Evolutionary conservation across 1,284 basidiomycete species (phyloP).

Genomic region (Ustilago esculenta): DNA sequence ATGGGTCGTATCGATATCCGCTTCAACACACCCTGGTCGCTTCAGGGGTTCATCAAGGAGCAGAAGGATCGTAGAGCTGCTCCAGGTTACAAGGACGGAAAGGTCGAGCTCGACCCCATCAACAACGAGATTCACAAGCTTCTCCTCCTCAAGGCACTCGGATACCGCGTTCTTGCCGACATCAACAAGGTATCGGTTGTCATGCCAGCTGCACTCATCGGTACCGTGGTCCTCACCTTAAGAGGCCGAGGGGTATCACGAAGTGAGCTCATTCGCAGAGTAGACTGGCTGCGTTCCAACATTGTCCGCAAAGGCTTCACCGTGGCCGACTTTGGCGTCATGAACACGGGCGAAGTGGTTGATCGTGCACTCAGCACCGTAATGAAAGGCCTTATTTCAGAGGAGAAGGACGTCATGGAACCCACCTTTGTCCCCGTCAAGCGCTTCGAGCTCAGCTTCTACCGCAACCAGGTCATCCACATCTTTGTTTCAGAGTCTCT

Average conservation of each 20-base stretch:
- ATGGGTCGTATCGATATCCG: constrained; percentile 68
- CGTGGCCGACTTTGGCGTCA: constrained; percentile 66
- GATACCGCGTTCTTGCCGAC: constrained; percentile 67
- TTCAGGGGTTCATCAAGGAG: constrained; percentile 63
- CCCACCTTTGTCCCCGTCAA: constrained; percentile 64
- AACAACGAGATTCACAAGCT: constrained; percentile 56
- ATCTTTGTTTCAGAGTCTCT: constrained; percentile 62
- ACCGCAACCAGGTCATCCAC: constrained; percentile 67
- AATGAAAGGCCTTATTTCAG: constrained; percentile 65
- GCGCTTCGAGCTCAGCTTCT: constrained; percentile 67
- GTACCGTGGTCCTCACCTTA: constrained; percentile 66
- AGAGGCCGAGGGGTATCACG: constrained; percentile 67
- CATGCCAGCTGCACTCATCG: constrained; percentile 68
- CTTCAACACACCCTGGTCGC: constrained; percentile 68
- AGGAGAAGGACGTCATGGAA: constrained; percentile 66
- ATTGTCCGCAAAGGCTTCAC: constrained; percentile 66
- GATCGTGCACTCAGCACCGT: constrained; percentile 62
- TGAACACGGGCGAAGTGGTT: constrained; percentile 61
- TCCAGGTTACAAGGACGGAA: constrained; percentile 26
- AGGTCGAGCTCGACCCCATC: constrained; percentile 47
- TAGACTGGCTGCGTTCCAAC: constrained; percentile 60
- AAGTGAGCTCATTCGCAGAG: constrained; percentile 64
- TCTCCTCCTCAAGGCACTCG: constrained; percentile 64
- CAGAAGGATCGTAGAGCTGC: constrained; percentile 56
- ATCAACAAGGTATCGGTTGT: constrained; percentile 68